Evolutionary conservation across 306 rosid genomes (phyloP).

Genomic region (Cucurbita pepo): DNA sequence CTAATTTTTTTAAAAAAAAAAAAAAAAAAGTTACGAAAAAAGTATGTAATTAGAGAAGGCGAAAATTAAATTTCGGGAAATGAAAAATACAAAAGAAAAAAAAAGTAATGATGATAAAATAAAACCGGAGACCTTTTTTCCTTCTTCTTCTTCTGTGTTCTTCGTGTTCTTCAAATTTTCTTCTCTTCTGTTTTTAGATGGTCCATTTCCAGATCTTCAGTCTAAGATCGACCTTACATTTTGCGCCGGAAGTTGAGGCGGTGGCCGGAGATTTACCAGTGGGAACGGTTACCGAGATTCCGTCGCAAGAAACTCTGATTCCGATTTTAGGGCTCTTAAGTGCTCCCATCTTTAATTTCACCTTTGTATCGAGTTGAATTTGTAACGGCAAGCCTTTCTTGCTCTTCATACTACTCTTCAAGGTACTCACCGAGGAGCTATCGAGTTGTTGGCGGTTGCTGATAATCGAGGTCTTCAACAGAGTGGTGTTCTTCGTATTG

Average conservation of each 20-base stretch:
- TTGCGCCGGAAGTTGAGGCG: constrained; percentile 42
- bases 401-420: constrained; percentile 44
- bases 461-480: constrained; percentile 27
- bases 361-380: constrained; percentile 53
- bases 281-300: constrained; percentile 41
- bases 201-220: constrained; percentile 99
- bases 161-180: neutral
- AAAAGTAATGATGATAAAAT: neutral
- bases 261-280: constrained; percentile 51
- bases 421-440: constrained; percentile 1
- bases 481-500: constrained; percentile 49
- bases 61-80: neutral
- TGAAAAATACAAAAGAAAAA: neutral
- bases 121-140: neutral
- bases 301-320: constrained; percentile 58
- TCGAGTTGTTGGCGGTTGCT: constrained; percentile 20
- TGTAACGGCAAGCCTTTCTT: constrained; percentile 45
- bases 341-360: constrained; percentile 42
- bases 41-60: neutral
- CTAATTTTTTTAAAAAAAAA: neutral
- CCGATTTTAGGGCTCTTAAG: constrained; percentile 51
- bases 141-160: neutral
- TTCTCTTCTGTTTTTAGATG: constrained; percentile 9
- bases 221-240: constrained; percentile 52
- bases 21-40: neutral